Evolutionary conservation across 2,329 filamentous ascomycete species (phyloP).

Genomic region (Aspergillus sp.): DNA sequence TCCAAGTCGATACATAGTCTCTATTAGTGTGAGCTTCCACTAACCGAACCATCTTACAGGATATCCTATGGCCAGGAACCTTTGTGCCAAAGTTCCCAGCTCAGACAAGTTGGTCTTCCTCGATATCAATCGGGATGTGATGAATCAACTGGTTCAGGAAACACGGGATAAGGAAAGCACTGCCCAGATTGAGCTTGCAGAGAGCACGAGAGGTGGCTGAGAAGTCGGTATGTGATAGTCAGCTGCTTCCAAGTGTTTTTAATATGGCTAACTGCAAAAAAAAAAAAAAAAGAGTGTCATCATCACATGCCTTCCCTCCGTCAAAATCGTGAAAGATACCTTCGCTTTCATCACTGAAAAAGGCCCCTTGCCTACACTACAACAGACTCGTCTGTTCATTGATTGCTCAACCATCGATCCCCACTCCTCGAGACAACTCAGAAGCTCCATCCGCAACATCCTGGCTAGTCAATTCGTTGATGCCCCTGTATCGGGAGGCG

Average conservation of each 20-base stretch:
- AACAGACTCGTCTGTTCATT: slow-evolving; percentile 73
- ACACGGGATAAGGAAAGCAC: slow-evolving; percentile 32
- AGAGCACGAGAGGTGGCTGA: slow-evolving; percentile 61
- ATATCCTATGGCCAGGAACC: slow-evolving; percentile 68
- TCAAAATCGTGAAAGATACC: slow-evolving; percentile 78
- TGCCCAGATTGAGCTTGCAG: slow-evolving; percentile 51
- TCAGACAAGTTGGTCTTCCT: slow-evolving; percentile 60
- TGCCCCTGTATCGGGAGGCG: slow-evolving; percentile 94
- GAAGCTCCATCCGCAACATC: slow-evolving; percentile 61
- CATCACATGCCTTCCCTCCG: slow-evolving; percentile 85
- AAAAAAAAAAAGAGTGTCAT: slow-evolving; percentile 90
- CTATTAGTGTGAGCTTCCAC: background rate
- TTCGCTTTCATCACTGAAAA: slow-evolving; percentile 70
- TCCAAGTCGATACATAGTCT: background rate
- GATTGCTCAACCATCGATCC: slow-evolving; percentile 97
- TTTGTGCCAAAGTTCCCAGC: slow-evolving; percentile 60
- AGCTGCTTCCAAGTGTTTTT: no score
- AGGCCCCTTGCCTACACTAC: slow-evolving; percentile 45
- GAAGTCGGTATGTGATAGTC: slow-evolving; percentile 59
- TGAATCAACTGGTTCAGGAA: slow-evolving; percentile 55
- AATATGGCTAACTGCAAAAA: no score
- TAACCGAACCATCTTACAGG: slow-evolving; percentile 39
- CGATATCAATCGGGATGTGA: slow-evolving; percentile 58
- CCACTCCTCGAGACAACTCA: slow-evolving; percentile 72
- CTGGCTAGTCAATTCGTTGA: slow-evolving; percentile 78